These are phyloP conservation scores for Trichoderma sp. DNA, from an alignment of 2,329 filamentous ascomycete species.

Conservation along the genomic window DNA sequence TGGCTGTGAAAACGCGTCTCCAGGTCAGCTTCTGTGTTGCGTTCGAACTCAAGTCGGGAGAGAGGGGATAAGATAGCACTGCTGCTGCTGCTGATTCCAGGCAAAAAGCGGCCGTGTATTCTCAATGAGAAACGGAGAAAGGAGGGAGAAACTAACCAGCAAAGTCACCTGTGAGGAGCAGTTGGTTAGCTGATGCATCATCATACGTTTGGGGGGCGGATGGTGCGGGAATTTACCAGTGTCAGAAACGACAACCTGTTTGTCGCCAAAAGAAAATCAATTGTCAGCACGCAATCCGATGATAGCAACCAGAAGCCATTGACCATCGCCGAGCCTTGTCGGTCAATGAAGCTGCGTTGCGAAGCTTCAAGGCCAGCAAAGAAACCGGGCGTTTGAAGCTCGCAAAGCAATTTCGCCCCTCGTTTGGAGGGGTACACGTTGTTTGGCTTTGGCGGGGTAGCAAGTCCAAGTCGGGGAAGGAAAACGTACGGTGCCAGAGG, in stretches of 20 bases:
- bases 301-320: not conserved
- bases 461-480: not conserved
- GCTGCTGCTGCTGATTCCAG: not conserved
- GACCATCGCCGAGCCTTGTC: not conserved
- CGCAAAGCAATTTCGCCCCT: not conserved
- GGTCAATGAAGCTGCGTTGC: not conserved
- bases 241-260: slow-evolving; percentile 91
- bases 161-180: slow-evolving; percentile 64
- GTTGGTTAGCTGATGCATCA: slow-evolving; percentile 29
- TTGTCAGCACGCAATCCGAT: not conserved
- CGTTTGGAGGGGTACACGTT: not conserved
- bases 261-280: slow-evolving; percentile 37
- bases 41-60: not conserved
- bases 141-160: slow-evolving; percentile 59
- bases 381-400: not conserved
- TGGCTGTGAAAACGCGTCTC: slow-evolving; percentile 61
- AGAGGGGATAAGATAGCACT: not conserved
- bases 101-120: not conserved
- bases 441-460: not conserved
- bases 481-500: slow-evolving; percentile 85
- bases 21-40: slow-evolving; percentile 29
- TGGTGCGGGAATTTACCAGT: slow-evolving; percentile 68
- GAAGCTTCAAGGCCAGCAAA: not conserved
- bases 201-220: slow-evolving; percentile 1
- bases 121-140: not conserved